phyloP scores from a whole-genome alignment of 257 asterid genomes.

The Pogostemon cablin region DNA sequence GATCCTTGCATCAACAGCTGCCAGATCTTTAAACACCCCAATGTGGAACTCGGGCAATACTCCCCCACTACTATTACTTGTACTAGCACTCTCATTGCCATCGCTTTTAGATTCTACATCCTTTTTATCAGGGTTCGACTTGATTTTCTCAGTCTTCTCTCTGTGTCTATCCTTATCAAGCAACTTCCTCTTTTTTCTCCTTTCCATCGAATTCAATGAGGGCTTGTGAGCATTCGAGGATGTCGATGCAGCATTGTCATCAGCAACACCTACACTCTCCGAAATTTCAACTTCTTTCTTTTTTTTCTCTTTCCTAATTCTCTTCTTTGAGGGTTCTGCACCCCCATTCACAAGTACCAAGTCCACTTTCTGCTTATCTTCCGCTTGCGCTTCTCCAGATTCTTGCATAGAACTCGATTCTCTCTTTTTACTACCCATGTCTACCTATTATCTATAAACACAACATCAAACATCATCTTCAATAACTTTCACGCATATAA shows the following conservation, averaged over 20 bases:
- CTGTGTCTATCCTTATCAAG: constrained; percentile 60
- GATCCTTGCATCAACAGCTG: constrained; percentile 55
- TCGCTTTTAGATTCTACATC: constrained; percentile 41
- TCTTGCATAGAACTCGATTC: constrained; percentile 46
- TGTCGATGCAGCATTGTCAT: constrained; percentile 43
- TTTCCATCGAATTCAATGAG: constrained; percentile 69
- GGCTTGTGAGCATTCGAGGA: constrained; percentile 33
- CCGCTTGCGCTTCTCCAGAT: constrained; percentile 31
- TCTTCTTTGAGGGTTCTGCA: constrained; percentile 55
- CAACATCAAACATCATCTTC: constrained; percentile 8
- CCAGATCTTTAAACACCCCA: constrained; percentile 80
- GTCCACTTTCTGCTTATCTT: constrained; percentile 23
- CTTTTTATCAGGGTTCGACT: constrained; percentile 30
- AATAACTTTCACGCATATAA: background rate
- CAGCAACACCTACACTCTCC: constrained; percentile 35
- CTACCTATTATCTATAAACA: constrained; percentile 24
- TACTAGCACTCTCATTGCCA: constrained; percentile 38
- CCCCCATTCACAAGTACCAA: constrained; percentile 34
- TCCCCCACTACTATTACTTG: constrained; percentile 41
- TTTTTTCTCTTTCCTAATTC: constrained; percentile 54
- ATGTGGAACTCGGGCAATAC: constrained; percentile 85
- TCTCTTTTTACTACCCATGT: constrained; percentile 68
- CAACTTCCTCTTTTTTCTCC: constrained; percentile 58
- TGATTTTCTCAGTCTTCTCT: constrained; percentile 38
- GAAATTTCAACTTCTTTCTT: constrained; percentile 39